phyloP scores from a whole-genome alignment of 2,329 filamentous ascomycete species.

The Septoria petroselini region DNA sequence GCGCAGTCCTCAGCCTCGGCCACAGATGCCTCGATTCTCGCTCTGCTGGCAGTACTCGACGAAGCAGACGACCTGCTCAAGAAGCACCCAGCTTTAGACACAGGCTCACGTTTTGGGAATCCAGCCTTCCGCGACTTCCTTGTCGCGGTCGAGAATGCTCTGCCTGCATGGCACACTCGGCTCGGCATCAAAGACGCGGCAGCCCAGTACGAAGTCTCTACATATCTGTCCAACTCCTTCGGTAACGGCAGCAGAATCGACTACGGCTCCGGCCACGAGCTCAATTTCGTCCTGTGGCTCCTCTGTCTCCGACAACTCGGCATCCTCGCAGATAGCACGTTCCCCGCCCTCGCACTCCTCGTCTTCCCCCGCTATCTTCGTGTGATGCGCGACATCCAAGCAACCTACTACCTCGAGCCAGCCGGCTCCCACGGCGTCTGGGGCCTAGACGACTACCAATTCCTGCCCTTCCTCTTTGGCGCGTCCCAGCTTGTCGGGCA shows the following conservation, averaged over 20 bases:
- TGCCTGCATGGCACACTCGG: constrained; percentile 61
- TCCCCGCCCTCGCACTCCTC: constrained; percentile 69
- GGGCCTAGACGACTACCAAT: constrained; percentile 55
- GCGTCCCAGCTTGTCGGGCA: constrained; percentile 63
- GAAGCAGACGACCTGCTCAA: constrained; percentile 65
- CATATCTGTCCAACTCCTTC: constrained; percentile 79
- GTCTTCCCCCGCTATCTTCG: constrained; percentile 79
- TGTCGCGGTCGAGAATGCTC: constrained; percentile 54
- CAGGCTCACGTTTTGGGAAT: constrained; percentile 92
- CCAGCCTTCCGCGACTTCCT: constrained; percentile 82
- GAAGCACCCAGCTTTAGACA: constrained; percentile 75
- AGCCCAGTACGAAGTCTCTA: constrained; percentile 68
- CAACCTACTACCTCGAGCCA: constrained; percentile 92
- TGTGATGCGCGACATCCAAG: constrained; percentile 84
- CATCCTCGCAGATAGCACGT: constrained; percentile 62
- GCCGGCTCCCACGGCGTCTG: constrained; percentile 53
- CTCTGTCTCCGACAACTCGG: constrained; percentile 84
- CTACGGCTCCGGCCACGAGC: constrained; percentile 94
- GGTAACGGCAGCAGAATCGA: constrained; percentile 86
- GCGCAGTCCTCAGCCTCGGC: constrained; percentile 52
- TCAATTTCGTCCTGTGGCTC: constrained; percentile 96
- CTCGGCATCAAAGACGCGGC: constrained; percentile 53
- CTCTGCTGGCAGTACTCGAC: constrained; percentile 67
- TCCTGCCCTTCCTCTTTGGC: constrained; percentile 53
- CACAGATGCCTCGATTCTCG: constrained; percentile 58